Conservation (phyloP, 164 flowering plant species). For the Malania oleifera region DNA sequence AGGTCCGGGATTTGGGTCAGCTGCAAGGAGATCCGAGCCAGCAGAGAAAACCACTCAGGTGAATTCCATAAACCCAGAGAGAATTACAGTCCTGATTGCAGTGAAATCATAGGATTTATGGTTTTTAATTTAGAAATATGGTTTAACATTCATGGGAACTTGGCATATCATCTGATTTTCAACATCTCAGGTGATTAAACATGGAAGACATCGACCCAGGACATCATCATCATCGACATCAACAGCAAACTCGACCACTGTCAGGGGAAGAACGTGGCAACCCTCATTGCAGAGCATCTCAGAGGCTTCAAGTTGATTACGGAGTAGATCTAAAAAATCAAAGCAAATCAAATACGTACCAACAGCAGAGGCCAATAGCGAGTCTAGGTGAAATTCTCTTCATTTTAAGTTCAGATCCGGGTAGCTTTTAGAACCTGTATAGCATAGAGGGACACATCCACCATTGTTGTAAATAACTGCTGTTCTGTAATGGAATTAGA, state of each 20-base stretch:
- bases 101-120: too few relatives aligned
- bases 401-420: neutral
- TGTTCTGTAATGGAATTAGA: conserved; percentile 6
- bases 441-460: conserved; percentile 5
- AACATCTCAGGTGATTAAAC: conserved; percentile 42
- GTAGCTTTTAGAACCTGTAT: conserved; percentile 7
- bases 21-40: conserved; percentile 20
- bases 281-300: conserved; percentile 88
- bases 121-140: too few relatives aligned
- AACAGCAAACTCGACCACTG: conserved; percentile 26
- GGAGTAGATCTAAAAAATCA: neutral
- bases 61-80: too few relatives aligned
- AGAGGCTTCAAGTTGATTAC: conserved; percentile 55
- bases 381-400: neutral
- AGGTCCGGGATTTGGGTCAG: conserved; percentile 19
- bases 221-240: conserved; percentile 19
- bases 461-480: conserved; percentile 1
- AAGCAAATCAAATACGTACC: neutral
- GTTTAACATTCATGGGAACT: neutral
- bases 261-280: conserved; percentile 71
- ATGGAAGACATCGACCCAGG: conserved; percentile 50
- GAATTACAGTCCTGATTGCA: too few relatives aligned
- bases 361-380: neutral
- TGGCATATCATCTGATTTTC: neutral
- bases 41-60: conserved; percentile 43